Evolutionary conservation across 1,139 yeast species (phyloP), one percentile per base, ranked within the genome.

Genomic region (Yamadazyma spencermartinsiae): DNA sequence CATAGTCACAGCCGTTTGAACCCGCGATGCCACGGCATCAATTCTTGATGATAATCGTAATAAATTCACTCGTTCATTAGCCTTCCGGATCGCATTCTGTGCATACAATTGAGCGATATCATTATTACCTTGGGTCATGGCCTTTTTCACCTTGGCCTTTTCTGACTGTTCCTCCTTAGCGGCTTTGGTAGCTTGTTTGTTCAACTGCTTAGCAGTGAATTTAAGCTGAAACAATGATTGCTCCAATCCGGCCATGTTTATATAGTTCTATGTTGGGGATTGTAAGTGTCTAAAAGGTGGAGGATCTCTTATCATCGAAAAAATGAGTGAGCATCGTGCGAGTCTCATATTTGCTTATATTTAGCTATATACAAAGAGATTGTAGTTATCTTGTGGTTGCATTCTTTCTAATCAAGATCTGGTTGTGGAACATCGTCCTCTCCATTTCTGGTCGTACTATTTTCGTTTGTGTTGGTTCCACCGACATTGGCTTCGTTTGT

Each of bases 1-100:
- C 98, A 92, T 92, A 0, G 98, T 90, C 4, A 90, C 97, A 0
- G 98, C 98, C 0, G 98, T 94, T 55, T 92, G 98, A 2, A 94
- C 96, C 42, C 98, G 68, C 8, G 95, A 84, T 0, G 98, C 96
- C 20, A 94, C 98, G 0, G 98, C 94, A 61, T 94, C 99, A 24
- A 94, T 87, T 40, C 98, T 67, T 0, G 96, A 86, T 0, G 97
- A 86, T 43, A 94, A 70, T 48, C 94, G 74, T 39, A 94, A 69
- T 44, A 94, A 65, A 56, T 86, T 92, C 33, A 92, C 72, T 46
- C 95, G 71, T 61, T 94, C 99, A 50, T 87, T 86, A 37, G 86
- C 76, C 62, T 94, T 94, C 41, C 98, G 76, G 37, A 94, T 88
- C 34, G 98, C 97, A 60, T 90, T 92, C 50, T 90, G 96, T 0